Evolutionary conservation across 2,329 filamentous ascomycete species (phyloP), one percentile per base, ranked within the genome.

Genomic region (Colletotrichum sidae): DNA sequence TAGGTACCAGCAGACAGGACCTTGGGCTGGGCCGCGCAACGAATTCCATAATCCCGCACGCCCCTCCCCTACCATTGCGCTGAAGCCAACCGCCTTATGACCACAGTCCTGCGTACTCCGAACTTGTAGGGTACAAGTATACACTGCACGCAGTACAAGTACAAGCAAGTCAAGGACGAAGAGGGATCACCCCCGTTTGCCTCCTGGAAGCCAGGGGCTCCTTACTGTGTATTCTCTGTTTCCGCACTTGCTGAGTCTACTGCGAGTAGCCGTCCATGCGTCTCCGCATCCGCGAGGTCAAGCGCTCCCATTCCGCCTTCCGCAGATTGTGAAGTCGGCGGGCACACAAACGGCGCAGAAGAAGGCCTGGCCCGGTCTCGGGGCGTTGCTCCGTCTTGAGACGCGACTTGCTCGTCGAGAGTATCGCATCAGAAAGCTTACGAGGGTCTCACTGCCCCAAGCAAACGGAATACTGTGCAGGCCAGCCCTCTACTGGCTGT

Each of bases 1-100:
- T 47, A 25, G 54, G 45, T 58, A 58, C 47, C 60, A 59, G 53
- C 54, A 60, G 35, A 64, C 49, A 60, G 33, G 49, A 52, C 45
- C 55, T 44, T 53, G 42, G 49, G 52, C 42, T 53, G 38, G 44
- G 55, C 61, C 55, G 44, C 61, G 49, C 50, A 60, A 64, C 55
- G 34, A 38, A 33, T 41, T 33, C 52, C 44, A 56, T 45, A 34
- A 59, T 25, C 25, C 25, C 25, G 4, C 25, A 25, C 25, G 4
- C 25, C 25, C 25, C 25, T 25, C 25, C 25, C 25, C 25, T 25
- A 4, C 25, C 25, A 25, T 33, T 8, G 39, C 46, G 58, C 52
- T 61, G 52, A 65, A 56, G 62, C 62, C 25, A 25, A 25, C 25
- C 25, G 25, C 25, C 25, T 4, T 25, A 4, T 3, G 2, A 15